Evolutionary conservation across 805 yeast genomes (phyloP).

Genomic region (Jamesozyma spencerorum): DNA sequence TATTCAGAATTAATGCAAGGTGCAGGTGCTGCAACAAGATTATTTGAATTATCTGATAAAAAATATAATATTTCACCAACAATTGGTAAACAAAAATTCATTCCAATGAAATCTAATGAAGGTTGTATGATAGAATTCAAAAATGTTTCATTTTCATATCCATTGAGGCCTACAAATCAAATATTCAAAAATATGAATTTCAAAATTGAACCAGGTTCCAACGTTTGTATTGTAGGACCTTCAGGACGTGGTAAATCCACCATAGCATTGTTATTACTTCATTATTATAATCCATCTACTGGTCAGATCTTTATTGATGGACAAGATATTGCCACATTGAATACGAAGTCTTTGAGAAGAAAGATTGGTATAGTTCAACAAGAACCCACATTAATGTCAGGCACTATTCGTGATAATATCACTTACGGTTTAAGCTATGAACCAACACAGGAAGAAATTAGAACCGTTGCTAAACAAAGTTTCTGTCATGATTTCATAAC

Average conservation of each 20-base stretch:
- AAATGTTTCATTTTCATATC: conserved; percentile 69
- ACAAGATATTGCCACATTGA: conserved; percentile 39
- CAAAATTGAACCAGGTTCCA: conserved; percentile 43
- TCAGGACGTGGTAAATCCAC: conserved; percentile 94
- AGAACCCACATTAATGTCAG: conserved; percentile 67
- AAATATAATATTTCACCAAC: conserved; percentile 61
- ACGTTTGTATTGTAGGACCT: conserved; percentile 70
- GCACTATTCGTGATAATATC: conserved; percentile 70
- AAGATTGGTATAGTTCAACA: conserved; percentile 71
- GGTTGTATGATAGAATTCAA: conserved; percentile 46
- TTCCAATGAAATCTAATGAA: conserved; percentile 8
- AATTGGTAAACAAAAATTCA: conserved; percentile 41
- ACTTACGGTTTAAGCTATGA: conserved; percentile 60
- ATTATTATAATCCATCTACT: conserved; percentile 42
- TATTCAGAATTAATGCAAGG: conserved; percentile 97
- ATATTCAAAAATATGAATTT: conserved; percentile 44
- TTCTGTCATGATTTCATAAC: conserved; percentile 53
- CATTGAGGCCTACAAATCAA: conserved; percentile 69
- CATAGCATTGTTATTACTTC: conserved; percentile 46
- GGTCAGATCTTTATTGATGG: conserved; percentile 46
- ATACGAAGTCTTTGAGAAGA: conserved; percentile 46
- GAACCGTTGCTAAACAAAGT: conserved; percentile 40
- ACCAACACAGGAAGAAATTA: conserved; percentile 44
- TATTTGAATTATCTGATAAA: conserved; percentile 79
- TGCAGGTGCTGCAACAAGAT: conserved; percentile 88